A percentile compares a stretch with the other conserved stretches of the same genome.
phyloP scores from a whole-genome alignment of 495 filamentous ascomycete species.

The Saxophila tyrrhenica region DNA sequence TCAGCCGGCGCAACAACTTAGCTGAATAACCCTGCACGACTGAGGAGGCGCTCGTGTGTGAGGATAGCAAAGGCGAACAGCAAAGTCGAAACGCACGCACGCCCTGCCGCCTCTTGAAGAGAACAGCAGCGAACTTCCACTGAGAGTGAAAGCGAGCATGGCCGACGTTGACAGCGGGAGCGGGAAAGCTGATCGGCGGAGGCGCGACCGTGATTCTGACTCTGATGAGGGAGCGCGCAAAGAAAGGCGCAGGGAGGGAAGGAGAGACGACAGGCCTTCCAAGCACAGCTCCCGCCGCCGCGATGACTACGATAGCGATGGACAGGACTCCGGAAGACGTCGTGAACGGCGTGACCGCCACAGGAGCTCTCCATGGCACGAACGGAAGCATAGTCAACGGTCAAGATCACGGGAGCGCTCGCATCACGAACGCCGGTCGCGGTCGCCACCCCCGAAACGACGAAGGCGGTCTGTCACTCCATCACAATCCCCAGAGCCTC shows the following conservation, averaged over 20 bases:
- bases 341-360: background rate
- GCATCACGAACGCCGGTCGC: constrained; percentile 4
- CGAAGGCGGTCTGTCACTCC: constrained; percentile 3
- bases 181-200: background rate
- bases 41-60: no score
- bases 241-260: background rate
- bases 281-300: background rate
- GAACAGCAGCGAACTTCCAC: no score
- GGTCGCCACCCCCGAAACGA: constrained; percentile 15
- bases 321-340: background rate
- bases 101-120: no score
- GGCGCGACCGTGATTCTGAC: background rate
- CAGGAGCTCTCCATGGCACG: background rate
- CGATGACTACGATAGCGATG: background rate
- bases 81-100: no score
- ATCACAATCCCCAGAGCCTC: constrained; percentile 13
- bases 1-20: no score
- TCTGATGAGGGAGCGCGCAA: background rate
- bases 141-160: no score
- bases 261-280: background rate
- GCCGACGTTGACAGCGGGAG: background rate
- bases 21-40: no score
- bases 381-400: background rate
- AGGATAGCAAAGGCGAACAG: no score
- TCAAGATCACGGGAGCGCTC: constrained; percentile 14